A percentile compares a stretch with the other conserved stretches of the same genome.
Conservation (phyloP, 2,329 filamentous ascomycete genomes). For the Neurospora sp. region DNA sequence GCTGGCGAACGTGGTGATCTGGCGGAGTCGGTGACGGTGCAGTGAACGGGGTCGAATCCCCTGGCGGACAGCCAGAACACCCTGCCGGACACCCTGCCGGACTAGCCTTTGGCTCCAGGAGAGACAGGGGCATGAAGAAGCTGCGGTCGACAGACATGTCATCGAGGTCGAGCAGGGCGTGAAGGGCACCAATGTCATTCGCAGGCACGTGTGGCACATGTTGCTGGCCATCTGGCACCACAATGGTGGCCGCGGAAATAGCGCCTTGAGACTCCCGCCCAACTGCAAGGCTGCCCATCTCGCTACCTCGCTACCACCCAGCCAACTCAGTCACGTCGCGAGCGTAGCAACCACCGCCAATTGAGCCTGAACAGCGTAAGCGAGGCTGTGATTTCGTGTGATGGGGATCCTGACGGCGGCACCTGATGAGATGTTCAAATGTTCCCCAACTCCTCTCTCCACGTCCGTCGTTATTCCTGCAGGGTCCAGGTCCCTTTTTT, state of each 20-base stretch:
- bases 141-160: slow-evolving; percentile 6
- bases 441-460: neutral
- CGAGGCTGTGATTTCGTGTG: neutral
- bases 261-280: slow-evolving; percentile 11
- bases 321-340: neutral
- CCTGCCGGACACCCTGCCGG: neutral
- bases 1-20: neutral
- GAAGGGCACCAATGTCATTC: slow-evolving; percentile 9
- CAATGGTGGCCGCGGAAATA: slow-evolving; percentile 8
- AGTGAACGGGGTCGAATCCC: neutral
- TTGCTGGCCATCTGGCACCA: neutral
- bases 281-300: slow-evolving; percentile 16
- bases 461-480: neutral
- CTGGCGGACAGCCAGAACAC: neutral
- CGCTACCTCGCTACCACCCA: slow-evolving; percentile 11
- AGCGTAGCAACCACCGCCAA: neutral
- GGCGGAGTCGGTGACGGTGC: neutral
- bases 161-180: slow-evolving; percentile 7
- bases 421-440: neutral
- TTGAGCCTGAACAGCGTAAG: neutral
- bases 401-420: neutral
- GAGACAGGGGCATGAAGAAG: slow-evolving; percentile 6
- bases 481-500: neutral
- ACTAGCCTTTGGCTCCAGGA: neutral
- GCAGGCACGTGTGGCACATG: slow-evolving; percentile 2